phyloP scores from a whole-genome alignment of 352 stramenopile genomes.

The Phytopythium kandeliae region DNA sequence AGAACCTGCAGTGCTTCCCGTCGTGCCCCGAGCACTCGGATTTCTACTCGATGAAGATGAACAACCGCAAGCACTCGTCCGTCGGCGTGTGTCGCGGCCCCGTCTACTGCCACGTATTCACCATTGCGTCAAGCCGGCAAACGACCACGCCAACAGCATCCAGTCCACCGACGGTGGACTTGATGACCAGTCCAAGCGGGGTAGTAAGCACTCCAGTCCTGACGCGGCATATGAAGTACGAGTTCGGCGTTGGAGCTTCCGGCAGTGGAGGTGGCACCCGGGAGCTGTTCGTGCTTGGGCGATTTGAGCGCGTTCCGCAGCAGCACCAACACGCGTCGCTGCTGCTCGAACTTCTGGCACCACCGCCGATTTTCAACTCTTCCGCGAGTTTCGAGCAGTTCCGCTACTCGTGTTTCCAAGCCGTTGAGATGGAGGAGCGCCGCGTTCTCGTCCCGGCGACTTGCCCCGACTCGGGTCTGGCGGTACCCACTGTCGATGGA shows the following conservation, averaged over 20 bases:
- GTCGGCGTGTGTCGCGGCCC: conserved; percentile 77
- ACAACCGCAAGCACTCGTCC: conserved; percentile 83
- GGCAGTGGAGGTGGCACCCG: conserved; percentile 32
- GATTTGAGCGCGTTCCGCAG: conserved; percentile 76
- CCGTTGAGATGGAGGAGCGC: conserved; percentile 74
- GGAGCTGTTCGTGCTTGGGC: conserved; percentile 69
- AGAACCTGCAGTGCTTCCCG: conserved; percentile 88
- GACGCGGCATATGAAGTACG: conserved; percentile 56
- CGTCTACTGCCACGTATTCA: conserved; percentile 72
- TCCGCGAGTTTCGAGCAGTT: conserved; percentile 64
- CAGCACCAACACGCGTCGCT: conserved; percentile 41
- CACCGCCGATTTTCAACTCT: conserved; percentile 35
- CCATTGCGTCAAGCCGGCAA: conserved; percentile 13
- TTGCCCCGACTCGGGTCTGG: conserved; percentile 7
- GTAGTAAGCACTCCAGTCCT: neutral
- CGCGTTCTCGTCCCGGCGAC: conserved; percentile 20
- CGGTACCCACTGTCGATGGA: neutral
- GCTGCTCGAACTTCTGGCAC: conserved; percentile 31
- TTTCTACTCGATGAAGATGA: conserved; percentile 90
- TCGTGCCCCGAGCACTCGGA: conserved; percentile 82
- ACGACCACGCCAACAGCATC: conserved; percentile 13
- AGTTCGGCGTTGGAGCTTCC: conserved; percentile 28
- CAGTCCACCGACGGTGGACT: conserved; percentile 7
- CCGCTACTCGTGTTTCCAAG: conserved; percentile 75
- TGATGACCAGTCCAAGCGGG: neutral